These are phyloP conservation scores for Monilinia fructicola DNA, from an alignment of 2,329 filamentous ascomycete genomes.

Conservation along the genomic window DNA sequence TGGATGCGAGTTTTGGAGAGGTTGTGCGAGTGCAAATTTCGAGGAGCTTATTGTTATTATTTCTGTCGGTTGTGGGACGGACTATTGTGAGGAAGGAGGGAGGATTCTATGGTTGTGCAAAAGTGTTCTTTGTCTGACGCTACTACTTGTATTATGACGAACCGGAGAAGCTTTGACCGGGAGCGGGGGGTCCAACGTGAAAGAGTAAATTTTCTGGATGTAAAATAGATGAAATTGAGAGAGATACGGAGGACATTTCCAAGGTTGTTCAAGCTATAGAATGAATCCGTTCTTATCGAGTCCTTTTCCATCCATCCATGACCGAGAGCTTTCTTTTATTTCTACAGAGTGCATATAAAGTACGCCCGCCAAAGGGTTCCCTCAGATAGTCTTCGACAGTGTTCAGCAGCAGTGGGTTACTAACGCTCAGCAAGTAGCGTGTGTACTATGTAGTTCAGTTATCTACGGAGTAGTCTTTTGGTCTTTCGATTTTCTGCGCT, in stretches of 20 bases:
- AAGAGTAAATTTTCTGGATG: constrained; percentile 10
- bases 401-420: no score
- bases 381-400: background rate
- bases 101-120: constrained; percentile 14
- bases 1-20: constrained; percentile 5
- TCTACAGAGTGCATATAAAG: background rate
- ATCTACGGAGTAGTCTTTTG: background rate
- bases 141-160: constrained; percentile 20
- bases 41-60: constrained; percentile 18
- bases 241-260: no score
- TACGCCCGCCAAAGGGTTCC: background rate
- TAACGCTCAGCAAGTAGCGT: no score
- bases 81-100: constrained; percentile 9
- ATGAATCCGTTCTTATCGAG: no score
- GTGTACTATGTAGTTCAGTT: no score
- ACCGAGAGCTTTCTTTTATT: background rate
- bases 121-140: constrained; percentile 23
- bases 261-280: no score
- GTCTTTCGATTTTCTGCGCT: background rate
- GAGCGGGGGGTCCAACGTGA: constrained; percentile 4
- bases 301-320: no score
- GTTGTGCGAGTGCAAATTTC: constrained; percentile 13
- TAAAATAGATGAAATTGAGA: background rate
- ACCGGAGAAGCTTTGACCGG: constrained; percentile 20
- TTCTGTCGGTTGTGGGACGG: constrained; percentile 12